Base-by-base conservation (phyloP, 768 basidiomycete genomes). In the Suillus occidentalis region DNA sequence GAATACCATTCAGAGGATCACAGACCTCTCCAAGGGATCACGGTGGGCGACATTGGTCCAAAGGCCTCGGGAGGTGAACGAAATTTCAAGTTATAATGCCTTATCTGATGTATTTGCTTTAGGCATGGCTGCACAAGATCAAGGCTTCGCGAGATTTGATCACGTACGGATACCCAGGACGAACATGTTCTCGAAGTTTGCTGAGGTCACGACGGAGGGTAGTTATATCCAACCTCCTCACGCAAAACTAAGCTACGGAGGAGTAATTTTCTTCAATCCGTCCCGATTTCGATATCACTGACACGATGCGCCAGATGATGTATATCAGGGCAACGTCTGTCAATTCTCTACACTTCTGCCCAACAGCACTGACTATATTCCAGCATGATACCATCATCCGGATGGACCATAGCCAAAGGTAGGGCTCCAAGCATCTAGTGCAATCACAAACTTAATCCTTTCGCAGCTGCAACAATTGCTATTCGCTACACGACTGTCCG, bases 141-240 rank as follows among this genome's bases (percentile, higher is more conserved):
- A 91, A 64, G 91, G 91, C 3, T 92, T 84, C 66, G 88, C 86
- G 8, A 80, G 83, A 20, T 91, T 91, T 65, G 72, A 87, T 66
- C 88, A 81, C 66, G 83, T 90, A 55, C 83, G 87, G 10, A 87
- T 91, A 60, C 89, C 90, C 1, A 83, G 86, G 59, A 84, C 83
- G 64, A 79, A 89, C 52, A 92, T 94, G 90, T 83, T 93, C 6
- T 89, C 87, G 50, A 87, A 85, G 61, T 92, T 91, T 66, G 88
- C 91, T 1, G 82, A 82, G 56, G 87, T 93, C 49, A 88, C 89
- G 0, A 78, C 85, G 37, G 86, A 85, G 0, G 89, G 89, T 3
- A 73, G 76, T 65, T 94, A 93, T 69, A 69, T 87, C 31, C 79
- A 82, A 66, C 90, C 91, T 20, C 86, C 85, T 39, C 91, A 92